phyloP scores from a whole-genome alignment of 495 filamentous ascomycete genomes.

The Tuber melanosporum region DNA sequence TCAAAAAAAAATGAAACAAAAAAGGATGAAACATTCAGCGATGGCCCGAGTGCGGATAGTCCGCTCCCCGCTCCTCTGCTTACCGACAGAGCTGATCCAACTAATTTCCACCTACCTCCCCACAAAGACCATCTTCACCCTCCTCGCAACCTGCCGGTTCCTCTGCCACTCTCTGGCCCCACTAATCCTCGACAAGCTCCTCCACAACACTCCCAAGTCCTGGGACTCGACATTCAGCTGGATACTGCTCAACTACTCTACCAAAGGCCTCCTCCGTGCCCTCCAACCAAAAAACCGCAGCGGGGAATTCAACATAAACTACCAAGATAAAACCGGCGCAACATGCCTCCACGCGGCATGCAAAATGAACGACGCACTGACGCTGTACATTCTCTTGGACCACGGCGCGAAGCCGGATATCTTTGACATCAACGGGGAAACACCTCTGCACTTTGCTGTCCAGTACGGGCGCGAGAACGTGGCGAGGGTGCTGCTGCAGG shows the following conservation, averaged over 20 bases:
- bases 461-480: conserved; percentile 7
- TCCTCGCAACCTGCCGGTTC: background rate
- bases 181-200: background rate
- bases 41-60: background rate
- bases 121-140: background rate
- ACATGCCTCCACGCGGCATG: background rate
- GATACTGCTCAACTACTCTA: background rate
- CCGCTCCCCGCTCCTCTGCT: background rate
- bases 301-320: background rate
- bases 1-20: background rate
- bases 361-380: background rate
- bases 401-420: conserved; percentile 5
- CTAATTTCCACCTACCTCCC: background rate
- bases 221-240: background rate
- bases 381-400: conserved; percentile 1
- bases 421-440: conserved; percentile 5
- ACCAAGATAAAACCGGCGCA: background rate
- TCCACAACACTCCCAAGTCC: background rate
- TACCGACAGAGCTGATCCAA: background rate
- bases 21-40: background rate
- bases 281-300: background rate
- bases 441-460: conserved; percentile 11
- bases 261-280: background rate
- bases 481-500: background rate
- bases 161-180: background rate